These are phyloP conservation scores for Lumnitzera littorea DNA, from an alignment of 345 rosid species.

Conservation along the genomic window DNA sequence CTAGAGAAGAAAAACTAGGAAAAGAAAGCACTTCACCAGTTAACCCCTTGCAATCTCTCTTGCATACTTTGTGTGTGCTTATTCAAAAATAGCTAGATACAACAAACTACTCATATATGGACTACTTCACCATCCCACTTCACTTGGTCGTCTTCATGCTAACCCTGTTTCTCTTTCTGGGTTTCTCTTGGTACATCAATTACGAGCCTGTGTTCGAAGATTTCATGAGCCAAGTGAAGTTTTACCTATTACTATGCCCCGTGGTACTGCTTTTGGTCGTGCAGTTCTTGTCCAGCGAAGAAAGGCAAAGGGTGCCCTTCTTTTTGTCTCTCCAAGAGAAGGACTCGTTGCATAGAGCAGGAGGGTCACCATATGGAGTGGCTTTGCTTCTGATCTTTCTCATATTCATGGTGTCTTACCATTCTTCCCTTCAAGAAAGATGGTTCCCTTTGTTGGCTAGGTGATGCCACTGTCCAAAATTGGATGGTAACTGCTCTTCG, in stretches of 20 bases:
- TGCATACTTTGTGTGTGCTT: no score
- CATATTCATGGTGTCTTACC: constrained; percentile 25
- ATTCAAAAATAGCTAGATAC: no score
- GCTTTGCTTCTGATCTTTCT: constrained; percentile 27
- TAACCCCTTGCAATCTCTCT: not conserved
- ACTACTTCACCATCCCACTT: constrained; percentile 10
- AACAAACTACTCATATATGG: not conserved
- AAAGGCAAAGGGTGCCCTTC: constrained; percentile 6
- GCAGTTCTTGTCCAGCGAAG: constrained; percentile 12
- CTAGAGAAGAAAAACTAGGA: not conserved
- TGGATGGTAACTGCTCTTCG: no score
- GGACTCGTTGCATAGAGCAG: constrained; percentile 17
- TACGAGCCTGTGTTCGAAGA: constrained; percentile 13
- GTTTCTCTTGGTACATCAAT: constrained; percentile 13
- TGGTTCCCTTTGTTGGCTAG: constrained; percentile 29
- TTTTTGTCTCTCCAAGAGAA: constrained; percentile 8
- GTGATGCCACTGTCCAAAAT: constrained; percentile 5
- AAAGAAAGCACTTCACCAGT: no score
- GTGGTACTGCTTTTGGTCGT: constrained; percentile 11
- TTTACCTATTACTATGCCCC: constrained; percentile 13
- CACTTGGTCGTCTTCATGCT: constrained; percentile 13
- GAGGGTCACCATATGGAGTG: constrained; percentile 30
- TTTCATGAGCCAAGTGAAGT: constrained; percentile 9
- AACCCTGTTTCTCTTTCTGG: constrained; percentile 9
- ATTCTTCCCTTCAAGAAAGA: constrained; percentile 29